These are phyloP conservation scores for Aspergillus brunneoviolaceus DNA, from an alignment of 2,329 filamentous ascomycete species.

Conservation along the genomic window DNA sequence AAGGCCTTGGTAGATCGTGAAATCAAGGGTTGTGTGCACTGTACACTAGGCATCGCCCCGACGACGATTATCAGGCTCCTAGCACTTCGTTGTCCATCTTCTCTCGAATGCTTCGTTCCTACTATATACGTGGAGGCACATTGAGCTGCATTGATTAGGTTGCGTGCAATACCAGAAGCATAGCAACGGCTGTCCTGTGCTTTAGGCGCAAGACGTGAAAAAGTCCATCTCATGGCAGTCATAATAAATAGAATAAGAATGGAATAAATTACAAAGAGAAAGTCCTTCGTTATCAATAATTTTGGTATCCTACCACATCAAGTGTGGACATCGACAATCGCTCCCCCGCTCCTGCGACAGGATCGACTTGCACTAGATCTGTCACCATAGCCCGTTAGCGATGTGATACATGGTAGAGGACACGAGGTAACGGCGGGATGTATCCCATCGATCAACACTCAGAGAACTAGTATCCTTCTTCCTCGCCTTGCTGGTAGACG, in stretches of 20 bases:
- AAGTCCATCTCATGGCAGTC: neutral
- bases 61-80: too few species aligned
- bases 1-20: too few species aligned
- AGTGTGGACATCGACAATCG: neutral
- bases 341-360: neutral
- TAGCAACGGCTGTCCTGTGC: neutral
- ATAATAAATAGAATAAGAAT: neutral
- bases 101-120: too few species aligned
- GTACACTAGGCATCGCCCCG: too few species aligned
- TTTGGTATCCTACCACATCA: neutral
- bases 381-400: conserved; percentile 9
- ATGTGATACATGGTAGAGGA: conserved; percentile 7
- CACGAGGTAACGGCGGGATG: neutral
- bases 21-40: too few species aligned
- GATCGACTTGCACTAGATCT: conserved; percentile 6
- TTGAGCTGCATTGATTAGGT: too few species aligned
- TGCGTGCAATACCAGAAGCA: neutral
- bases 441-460: neutral
- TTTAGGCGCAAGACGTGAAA: neutral
- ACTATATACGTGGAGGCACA: too few species aligned
- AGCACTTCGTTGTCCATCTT: too few species aligned
- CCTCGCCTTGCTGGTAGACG: conserved; percentile 76
- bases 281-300: neutral
- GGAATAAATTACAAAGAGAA: neutral
- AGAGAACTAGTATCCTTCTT: conserved; percentile 53